Conservation (phyloP, 495 filamentous ascomycete genomes). For the Penicillium tannophilum region DNA sequence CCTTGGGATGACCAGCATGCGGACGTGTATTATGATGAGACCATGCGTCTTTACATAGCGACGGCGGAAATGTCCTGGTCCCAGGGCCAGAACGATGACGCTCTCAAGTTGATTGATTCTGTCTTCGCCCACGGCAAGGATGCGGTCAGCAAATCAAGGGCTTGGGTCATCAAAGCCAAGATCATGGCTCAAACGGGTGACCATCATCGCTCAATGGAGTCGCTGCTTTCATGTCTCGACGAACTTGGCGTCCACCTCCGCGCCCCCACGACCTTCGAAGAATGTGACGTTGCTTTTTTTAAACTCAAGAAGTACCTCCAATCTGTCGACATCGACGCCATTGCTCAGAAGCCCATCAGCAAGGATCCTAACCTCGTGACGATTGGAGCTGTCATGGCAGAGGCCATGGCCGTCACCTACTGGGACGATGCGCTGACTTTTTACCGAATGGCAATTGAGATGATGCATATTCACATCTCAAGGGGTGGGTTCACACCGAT, state of each 20-base stretch:
- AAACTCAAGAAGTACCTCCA: conserved; percentile 60
- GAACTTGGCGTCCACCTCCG: conserved; percentile 68
- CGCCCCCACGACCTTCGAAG: conserved; percentile 65
- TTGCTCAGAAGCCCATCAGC: conserved; percentile 52
- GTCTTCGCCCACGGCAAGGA: conserved; percentile 67
- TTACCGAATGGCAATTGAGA: conserved; percentile 72
- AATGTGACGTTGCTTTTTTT: conserved; percentile 73
- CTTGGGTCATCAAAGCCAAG: conserved; percentile 76
- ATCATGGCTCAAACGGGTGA: conserved; percentile 74
- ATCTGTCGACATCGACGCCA: conserved; percentile 55
- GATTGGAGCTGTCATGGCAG: conserved; percentile 72
- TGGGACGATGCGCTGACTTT: conserved; percentile 78
- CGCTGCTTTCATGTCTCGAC: conserved; percentile 65
- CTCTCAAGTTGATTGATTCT: conserved; percentile 62
- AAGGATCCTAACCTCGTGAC: conserved; percentile 60
- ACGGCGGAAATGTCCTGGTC: conserved; percentile 82
- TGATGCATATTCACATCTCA: conserved; percentile 69
- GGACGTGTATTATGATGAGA: conserved; percentile 88
- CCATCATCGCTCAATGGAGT: conserved; percentile 64
- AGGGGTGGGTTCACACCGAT: conserved; percentile 70
- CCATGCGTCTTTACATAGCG: conserved; percentile 69
- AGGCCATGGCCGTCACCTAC: conserved; percentile 78
- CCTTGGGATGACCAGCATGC: conserved; percentile 70
- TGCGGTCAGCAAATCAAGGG: conserved; percentile 73
- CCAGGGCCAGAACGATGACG: conserved; percentile 65